Conservation (phyloP, 31 red algal genomes). For the Porphyra umbilicalis region DNA sequence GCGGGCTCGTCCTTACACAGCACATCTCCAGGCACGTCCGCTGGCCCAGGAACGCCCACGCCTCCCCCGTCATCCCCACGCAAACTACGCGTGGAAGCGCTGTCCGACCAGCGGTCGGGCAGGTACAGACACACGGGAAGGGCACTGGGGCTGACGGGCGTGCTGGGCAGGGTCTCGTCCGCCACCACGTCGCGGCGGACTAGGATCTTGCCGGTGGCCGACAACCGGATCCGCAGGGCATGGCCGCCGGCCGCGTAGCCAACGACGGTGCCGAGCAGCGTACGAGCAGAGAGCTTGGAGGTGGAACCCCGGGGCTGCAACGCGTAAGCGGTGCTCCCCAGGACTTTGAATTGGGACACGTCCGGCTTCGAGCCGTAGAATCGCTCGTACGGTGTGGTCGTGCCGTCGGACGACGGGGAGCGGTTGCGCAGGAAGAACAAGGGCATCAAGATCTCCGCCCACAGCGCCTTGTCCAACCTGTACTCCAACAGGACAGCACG, state of each 20-base stretch:
- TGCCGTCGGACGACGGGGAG: neutral
- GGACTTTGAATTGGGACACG: neutral
- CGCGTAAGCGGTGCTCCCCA: neutral
- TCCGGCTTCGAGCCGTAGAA: neutral
- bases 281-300: too few species aligned
- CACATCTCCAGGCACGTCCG: too few species aligned
- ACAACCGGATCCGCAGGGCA: neutral
- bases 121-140: too few species aligned
- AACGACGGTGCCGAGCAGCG: neutral
- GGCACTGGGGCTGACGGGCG: neutral
- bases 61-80: too few species aligned
- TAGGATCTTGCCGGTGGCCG: neutral
- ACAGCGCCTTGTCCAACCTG: neutral
- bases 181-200: neutral
- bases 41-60: too few species aligned
- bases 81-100: too few species aligned
- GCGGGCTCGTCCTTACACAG: too few species aligned
- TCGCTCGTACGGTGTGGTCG: neutral
- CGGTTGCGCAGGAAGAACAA: neutral
- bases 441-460: conserved; percentile 12
- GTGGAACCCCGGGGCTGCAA: neutral
- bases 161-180: neutral
- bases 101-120: too few species aligned
- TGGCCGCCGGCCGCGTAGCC: neutral
- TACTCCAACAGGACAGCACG: conserved; percentile 7